Base-by-base conservation (phyloP, 176 grass and related monocot species). In the Aegilops umbellulata region DNA sequence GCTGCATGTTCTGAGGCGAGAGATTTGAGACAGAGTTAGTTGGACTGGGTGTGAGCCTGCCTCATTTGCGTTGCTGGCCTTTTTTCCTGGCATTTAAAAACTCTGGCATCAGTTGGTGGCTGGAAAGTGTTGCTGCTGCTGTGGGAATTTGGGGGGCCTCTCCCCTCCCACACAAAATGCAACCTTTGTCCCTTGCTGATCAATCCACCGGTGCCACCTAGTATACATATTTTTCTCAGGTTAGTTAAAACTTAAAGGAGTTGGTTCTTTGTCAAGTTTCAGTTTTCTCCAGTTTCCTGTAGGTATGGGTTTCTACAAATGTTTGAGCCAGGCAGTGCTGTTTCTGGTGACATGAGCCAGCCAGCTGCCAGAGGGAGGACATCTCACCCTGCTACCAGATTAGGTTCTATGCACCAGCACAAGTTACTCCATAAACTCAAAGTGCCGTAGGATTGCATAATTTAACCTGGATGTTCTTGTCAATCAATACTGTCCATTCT, bases 11-110 rank as follows among this genome's bases (percentile, higher is more conserved):
- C 73, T 90, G 80, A 82, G 89, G 84, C 80, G 86, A 70, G 88
- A 86, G 87, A 90, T 82, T 90, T 85, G 69, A 86, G 83, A 89
- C 94, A 86, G 83, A 70, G 83, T 92, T 97, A 31, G 90, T 94
- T 97, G n/a, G n/a, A n/a, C n/a, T n/a, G 94, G 74, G 76, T 79
- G 83, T 81, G 87, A 83, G 46, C 83, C 92, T 90, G 36, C 36
- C 36, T 38, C 82, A 92, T 89, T 87, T 87, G n/a, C n/a, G n/a
- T n/a, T n/a, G 78, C 87, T 88, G 86, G 80, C 88, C 86, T 92
- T 94, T 85, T n/a, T 85, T 80, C 69, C 90, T 86, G 77, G 86
- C 85, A 91, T 94, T 87, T 79, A 87, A 78, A 88, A 86, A 82
- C 67, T 90, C 69, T 42, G 90, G 79, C 83, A 57, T 89, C 86